Evolutionary conservation across 306 rosid genomes (phyloP), one percentile per base, ranked within the genome.

Genomic region (Vigna hirtella): DNA sequence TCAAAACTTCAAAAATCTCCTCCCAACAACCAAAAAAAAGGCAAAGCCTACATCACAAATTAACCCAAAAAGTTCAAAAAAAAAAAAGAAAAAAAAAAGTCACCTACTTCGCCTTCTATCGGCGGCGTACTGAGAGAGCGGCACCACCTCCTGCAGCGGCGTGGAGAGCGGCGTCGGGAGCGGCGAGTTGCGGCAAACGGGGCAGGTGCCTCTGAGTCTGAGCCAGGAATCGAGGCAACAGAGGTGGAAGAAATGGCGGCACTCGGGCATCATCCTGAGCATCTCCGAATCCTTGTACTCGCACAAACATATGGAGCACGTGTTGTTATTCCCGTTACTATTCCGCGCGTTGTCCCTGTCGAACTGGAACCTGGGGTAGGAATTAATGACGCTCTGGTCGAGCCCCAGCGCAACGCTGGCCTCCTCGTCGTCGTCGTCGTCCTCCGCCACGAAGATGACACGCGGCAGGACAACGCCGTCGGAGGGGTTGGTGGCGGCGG

Each of bases 151-250:
- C 72, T 90, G 96, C 81, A 95, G 78, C 55, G 98, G 97, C 36
- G 97, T 94, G 0, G 98, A 88, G 0, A 90, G 76, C 53, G 98
- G 98, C 9, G 98, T 95, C 0, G 98, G 98, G 1, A 95, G 83
- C 1, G 98, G 98, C 0, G 98, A 95, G 87, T 95, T 95, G n/a
- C 98, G 89, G 62, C 99, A 95, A 51, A 95, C 96, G 0, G 99
- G 99, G 47, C 99, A 95, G 2, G 98, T 93, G 3, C 98, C 96
- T 6, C 91, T 95, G 40, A 95, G 97, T 84, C 83, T 91, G 59
- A 95, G 75, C 98, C 98, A 95, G 0, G 98, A 87, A 70, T 95
- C 99, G 43, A 95, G 79, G 43, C 86, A 83, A 5, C 66, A 72
- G 0, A 83, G 67, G 48, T 83, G 86, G 14, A 83, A 83, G 6